Evolutionary conservation across 352 stramenopile species (phyloP), one percentile per base, ranked within the genome.

Genomic region (Phytophthora pinifolia): DNA sequence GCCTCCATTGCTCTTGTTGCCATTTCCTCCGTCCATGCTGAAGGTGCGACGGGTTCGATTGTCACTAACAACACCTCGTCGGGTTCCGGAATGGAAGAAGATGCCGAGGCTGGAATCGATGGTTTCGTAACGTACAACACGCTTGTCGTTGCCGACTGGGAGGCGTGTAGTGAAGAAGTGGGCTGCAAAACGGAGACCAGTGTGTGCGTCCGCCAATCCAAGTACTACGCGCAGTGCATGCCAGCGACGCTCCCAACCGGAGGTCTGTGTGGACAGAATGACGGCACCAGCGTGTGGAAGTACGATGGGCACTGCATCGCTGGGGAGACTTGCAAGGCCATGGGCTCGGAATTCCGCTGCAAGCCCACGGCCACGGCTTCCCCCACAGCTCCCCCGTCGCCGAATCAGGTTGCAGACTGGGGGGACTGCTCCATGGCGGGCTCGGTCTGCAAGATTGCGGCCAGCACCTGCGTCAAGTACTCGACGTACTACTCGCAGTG

Each of bases 401-500:
- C 34, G 37, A 27, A 27, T 27, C 45, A 44, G 12, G 46, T 54
- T 14, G 31, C 25, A 3, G 51, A 59, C 29, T 70, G 56, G 55
- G 44, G 45, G 12, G n/a, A 49, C 9, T 70, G 62, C 46, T 57
- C 42, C 6, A 39, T 18, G 17, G 22, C 20, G 6, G 36, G 46
- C 20, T 30, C 30, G 13, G 22, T 17, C 17, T 69, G 54, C 43
- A 46, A 46, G 49, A 30, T 17, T 9, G n/a, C 22, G 7, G 47
- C 15, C 35, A 54, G 38, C 20, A 15, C 38, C 3, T 66, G 65
- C 32, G 46, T 66, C 7, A 53, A 54, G 18, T 44, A 70, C 41
- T 70, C 65, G 13, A 15, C 25, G 15, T 51, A 55, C 33, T 72
- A 60, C 34, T 52, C 59, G 35, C 54, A 70, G 39, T 70, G 61